phyloP scores from a whole-genome alignment of 306 rosid genomes.

The Hippophae gyantsensis region DNA sequence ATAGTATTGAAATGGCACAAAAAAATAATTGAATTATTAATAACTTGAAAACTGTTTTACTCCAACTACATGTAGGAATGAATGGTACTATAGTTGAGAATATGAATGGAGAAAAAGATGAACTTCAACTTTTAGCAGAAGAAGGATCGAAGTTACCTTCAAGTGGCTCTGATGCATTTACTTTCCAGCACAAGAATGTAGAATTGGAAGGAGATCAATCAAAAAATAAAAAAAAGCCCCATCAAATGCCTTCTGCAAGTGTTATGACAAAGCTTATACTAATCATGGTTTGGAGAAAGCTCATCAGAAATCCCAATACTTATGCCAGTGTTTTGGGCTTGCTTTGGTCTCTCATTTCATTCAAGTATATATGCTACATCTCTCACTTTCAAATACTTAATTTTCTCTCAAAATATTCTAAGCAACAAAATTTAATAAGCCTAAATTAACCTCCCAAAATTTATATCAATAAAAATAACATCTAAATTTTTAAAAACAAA shows the following conservation, averaged over 20 bases:
- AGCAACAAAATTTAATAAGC: no score
- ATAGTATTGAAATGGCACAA: no score
- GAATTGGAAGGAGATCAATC: constrained; percentile 31
- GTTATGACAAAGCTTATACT: constrained; percentile 84
- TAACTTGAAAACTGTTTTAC: not conserved
- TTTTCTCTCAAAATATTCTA: not conserved
- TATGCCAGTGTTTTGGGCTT: constrained; percentile 72
- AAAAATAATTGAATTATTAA: not conserved
- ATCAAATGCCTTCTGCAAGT: constrained; percentile 74
- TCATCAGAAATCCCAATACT: constrained; percentile 80
- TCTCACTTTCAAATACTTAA: no score
- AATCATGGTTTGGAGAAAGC: constrained; percentile 92
- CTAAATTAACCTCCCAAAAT: no score
- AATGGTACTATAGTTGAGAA: constrained; percentile 35
- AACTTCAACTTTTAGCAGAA: constrained; percentile 26
- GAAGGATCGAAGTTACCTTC: constrained; percentile 38
- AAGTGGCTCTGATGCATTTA: constrained; percentile 44
- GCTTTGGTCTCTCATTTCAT: constrained; percentile 73
- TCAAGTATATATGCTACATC: constrained; percentile 27
- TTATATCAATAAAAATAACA: no score
- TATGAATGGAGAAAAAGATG: constrained; percentile 33
- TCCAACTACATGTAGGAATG: constrained; percentile 22
- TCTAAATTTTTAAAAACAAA: no score
- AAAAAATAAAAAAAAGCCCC: constrained; percentile 33
- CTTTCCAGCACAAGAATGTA: constrained; percentile 32